phyloP scores from a whole-genome alignment of 352 stramenopile genomes.

The Phytophthora megakarya region DNA sequence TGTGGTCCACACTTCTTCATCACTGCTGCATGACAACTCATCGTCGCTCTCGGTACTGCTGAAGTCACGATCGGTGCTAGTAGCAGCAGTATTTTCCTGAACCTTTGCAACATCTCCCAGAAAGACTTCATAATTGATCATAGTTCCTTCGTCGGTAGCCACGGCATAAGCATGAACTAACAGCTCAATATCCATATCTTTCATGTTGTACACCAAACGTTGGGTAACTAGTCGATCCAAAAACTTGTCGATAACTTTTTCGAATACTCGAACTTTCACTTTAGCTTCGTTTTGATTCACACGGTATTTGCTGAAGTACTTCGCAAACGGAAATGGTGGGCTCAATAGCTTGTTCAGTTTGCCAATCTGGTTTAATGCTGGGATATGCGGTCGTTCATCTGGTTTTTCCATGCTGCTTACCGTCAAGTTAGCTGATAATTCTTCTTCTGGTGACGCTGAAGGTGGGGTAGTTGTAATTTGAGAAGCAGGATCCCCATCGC shows the following conservation, averaged over 20 bases:
- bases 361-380: slow-evolving; percentile 43
- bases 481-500: slow-evolving; percentile 15
- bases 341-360: slow-evolving; percentile 54
- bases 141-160: slow-evolving; percentile 23
- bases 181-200: slow-evolving; percentile 59
- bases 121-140: slow-evolving; percentile 61
- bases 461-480: slow-evolving; percentile 4
- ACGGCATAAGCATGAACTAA: slow-evolving; percentile 41
- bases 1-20: slow-evolving; percentile 42
- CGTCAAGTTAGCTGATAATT: slow-evolving; percentile 7
- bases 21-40: slow-evolving; percentile 36
- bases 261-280: slow-evolving; percentile 68
- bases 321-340: slow-evolving; percentile 69
- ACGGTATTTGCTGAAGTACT: slow-evolving; percentile 79
- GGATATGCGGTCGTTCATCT: slow-evolving; percentile 17
- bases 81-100: slow-evolving; percentile 24
- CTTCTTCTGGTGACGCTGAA: slow-evolving; percentile 20
- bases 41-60: slow-evolving; percentile 45
- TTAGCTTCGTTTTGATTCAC: slow-evolving; percentile 36
- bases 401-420: slow-evolving; percentile 9
- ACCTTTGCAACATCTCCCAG: slow-evolving; percentile 51
- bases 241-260: slow-evolving; percentile 83
- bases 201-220: slow-evolving; percentile 67
- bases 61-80: slow-evolving; percentile 19
- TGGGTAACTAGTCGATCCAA: slow-evolving; percentile 58